Conservation (phyloP, 2,329 filamentous ascomycete genomes). For the Pseudogymnoascus sp. region DNA sequence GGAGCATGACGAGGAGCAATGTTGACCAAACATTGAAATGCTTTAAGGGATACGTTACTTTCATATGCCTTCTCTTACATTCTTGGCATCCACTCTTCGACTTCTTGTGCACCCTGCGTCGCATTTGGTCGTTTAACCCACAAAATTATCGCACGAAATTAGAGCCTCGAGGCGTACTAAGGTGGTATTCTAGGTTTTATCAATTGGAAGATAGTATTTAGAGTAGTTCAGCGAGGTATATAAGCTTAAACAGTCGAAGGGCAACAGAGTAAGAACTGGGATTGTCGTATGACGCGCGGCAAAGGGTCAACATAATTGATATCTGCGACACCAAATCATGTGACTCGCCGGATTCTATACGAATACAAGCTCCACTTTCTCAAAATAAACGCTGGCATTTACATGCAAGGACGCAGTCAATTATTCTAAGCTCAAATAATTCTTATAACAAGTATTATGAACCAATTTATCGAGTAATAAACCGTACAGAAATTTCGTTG, state of each 20-base stretch:
- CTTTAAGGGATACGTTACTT: slow-evolving; percentile 21
- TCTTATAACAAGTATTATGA: not conserved
- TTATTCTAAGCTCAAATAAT: not conserved
- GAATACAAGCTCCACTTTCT: not conserved
- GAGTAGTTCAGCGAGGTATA: not conserved
- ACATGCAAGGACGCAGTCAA: not conserved
- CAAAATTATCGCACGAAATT: not conserved
- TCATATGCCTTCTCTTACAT: slow-evolving; percentile 33
- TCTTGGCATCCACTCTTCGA: slow-evolving; percentile 32
- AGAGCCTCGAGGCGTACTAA: not conserved
- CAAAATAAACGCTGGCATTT: not conserved
- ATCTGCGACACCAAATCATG: not conserved
- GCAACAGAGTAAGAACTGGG: not conserved
- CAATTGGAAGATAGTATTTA: not conserved
- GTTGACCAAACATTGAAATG: not conserved
- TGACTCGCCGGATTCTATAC: not conserved
- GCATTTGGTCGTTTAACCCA: slow-evolving; percentile 10
- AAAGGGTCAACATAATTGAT: not conserved
- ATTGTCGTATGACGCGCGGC: slow-evolving; percentile 6
- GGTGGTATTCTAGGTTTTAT: not conserved
- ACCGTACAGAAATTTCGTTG: not conserved
- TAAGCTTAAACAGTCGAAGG: not conserved
- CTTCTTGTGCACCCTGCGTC: slow-evolving; percentile 29
- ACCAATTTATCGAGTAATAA: not conserved
- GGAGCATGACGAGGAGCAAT: not conserved